These are phyloP conservation scores for Sclerotinia sclerotiorum DNA, from an alignment of 2,329 filamentous ascomycete species.

Conservation along the genomic window DNA sequence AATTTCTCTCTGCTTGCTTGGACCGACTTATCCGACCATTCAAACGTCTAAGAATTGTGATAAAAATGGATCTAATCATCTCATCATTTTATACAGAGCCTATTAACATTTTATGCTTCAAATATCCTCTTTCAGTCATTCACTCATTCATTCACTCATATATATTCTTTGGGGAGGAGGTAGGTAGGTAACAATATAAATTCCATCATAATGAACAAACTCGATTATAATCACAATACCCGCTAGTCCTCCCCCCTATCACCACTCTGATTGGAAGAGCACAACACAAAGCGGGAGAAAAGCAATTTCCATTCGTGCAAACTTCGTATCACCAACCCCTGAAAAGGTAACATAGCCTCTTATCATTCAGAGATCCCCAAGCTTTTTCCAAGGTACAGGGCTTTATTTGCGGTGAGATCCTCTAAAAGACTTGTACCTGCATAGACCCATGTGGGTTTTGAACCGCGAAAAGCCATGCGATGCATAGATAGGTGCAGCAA, in stretches of 20 bases:
- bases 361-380: slow-evolving; percentile 7
- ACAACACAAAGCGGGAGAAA: neutral
- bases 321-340: neutral
- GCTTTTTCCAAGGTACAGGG: slow-evolving; percentile 14
- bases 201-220: neutral
- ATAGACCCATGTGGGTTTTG: slow-evolving; percentile 17
- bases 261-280: neutral
- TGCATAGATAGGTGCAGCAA: neutral
- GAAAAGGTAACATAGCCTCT: neutral
- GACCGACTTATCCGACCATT: slow-evolving; percentile 5
- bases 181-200: neutral
- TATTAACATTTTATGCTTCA: neutral
- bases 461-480: neutral
- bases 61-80: neutral
- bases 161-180: neutral
- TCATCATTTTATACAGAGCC: neutral
- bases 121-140: no score
- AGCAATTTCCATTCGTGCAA: neutral
- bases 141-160: no score
- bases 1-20: slow-evolving; percentile 15
- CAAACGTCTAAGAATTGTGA: neutral
- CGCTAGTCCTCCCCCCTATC: no score
- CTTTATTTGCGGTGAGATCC: slow-evolving; percentile 17
- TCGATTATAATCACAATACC: no score
- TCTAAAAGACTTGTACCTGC: slow-evolving; percentile 16